phyloP scores from a whole-genome alignment of 129 eudicot species.

The Cynara cardunculus region DNA sequence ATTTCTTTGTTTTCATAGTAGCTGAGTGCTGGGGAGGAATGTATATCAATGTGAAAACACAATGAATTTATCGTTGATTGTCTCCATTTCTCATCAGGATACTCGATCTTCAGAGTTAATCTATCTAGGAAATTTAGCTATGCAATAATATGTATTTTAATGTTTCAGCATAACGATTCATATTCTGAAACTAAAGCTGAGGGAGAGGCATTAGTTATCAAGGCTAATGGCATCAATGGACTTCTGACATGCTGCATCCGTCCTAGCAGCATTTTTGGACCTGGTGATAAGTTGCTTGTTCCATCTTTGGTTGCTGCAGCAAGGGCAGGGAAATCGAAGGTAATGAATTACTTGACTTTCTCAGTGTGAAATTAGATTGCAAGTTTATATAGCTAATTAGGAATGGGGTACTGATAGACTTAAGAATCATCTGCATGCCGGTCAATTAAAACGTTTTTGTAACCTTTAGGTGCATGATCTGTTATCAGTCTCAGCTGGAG shows the following conservation, averaged over 20 bases:
- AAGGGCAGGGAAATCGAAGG: slow-evolving; percentile 94
- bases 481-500: neutral
- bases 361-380: neutral
- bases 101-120: neutral
- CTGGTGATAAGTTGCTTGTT: slow-evolving; percentile 94
- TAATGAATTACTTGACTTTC: slow-evolving; percentile 12
- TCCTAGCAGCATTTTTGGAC: slow-evolving; percentile 95
- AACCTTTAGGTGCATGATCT: neutral
- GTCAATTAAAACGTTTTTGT: neutral
- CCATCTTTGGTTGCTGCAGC: slow-evolving; percentile 92
- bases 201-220: slow-evolving; percentile 86
- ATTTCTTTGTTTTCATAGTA: neutral
- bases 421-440: neutral
- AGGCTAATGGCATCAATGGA: slow-evolving; percentile 81
- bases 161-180: slow-evolving; percentile 85
- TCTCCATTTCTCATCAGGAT: slow-evolving; percentile 6
- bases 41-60: neutral
- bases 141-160: slow-evolving; percentile 1
- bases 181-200: slow-evolving; percentile 95
- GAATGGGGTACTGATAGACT: neutral
- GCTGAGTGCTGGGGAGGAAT: neutral
- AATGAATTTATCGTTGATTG: neutral
- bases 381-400: slow-evolving; percentile 1
- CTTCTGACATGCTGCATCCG: slow-evolving; percentile 92
- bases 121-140: neutral